Conservation (phyloP, 2,329 filamentous ascomycete species). For the Ampelomyces quisqualis region DNA sequence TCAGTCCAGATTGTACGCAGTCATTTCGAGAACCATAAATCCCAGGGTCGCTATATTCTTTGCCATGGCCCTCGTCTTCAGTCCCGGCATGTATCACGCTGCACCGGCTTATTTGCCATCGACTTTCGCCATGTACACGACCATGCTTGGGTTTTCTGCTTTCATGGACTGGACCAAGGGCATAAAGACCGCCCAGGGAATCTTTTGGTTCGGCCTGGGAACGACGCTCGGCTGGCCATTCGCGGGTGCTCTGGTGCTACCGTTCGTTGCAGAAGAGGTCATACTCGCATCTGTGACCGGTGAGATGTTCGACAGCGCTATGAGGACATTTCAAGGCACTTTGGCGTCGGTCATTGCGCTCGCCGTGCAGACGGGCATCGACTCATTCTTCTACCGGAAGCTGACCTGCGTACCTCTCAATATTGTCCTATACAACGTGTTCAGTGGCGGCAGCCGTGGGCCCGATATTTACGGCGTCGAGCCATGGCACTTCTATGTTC, state of each 20-base stretch:
- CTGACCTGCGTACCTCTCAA: slow-evolving; percentile 79
- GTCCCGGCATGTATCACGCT: slow-evolving; percentile 91
- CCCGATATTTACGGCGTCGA: slow-evolving; percentile 94
- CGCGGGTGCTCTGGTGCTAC: slow-evolving; percentile 75
- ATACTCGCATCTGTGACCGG: slow-evolving; percentile 56
- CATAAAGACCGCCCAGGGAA: slow-evolving; percentile 75
- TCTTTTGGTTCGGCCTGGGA: slow-evolving; percentile 87
- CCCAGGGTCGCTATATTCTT: slow-evolving; percentile 84
- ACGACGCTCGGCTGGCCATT: slow-evolving; percentile 94
- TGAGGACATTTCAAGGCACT: slow-evolving; percentile 66
- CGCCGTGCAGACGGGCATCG: slow-evolving; percentile 67
- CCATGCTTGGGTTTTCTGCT: slow-evolving; percentile 78
- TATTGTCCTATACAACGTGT: slow-evolving; percentile 94
- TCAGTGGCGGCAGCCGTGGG: slow-evolving; percentile 73
- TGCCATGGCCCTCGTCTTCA: slow-evolving; percentile 61
- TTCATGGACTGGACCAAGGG: slow-evolving; percentile 90
- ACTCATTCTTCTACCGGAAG: slow-evolving; percentile 83
- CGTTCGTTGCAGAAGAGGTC: slow-evolving; percentile 78
- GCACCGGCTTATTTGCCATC: slow-evolving; percentile 85
- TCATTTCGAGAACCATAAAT: slow-evolving; percentile 74
- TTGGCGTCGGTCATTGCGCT: slow-evolving; percentile 67
- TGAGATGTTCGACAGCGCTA: slow-evolving; percentile 60
- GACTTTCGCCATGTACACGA: slow-evolving; percentile 94
- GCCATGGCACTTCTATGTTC: slow-evolving; percentile 94
- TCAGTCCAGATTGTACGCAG: slow-evolving; percentile 78